Evolutionary conservation across 345 rosid species (phyloP).

Genomic region (Streptanthus diversifolius): DNA sequence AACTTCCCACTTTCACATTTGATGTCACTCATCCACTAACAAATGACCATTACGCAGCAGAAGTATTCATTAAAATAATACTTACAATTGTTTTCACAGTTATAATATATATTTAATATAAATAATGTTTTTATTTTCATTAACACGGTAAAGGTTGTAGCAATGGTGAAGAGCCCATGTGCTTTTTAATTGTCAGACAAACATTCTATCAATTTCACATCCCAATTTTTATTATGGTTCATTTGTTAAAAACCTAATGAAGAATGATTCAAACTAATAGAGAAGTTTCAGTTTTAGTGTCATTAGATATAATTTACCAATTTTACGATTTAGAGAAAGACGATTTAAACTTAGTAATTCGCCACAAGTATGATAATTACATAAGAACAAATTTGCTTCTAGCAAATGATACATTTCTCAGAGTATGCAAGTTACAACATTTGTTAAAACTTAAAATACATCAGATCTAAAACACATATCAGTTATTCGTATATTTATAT

Average conservation of each 20-base stretch:
- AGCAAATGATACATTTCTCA: no score
- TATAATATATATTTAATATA: background rate
- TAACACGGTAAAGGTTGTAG: background rate
- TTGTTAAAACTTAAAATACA: no score
- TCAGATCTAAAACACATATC: no score
- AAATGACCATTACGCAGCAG: slow-evolving; percentile 6
- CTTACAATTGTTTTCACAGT: background rate
- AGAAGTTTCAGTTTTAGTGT: background rate
- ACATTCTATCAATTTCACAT: background rate
- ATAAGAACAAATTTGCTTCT: no score
- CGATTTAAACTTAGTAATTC: background rate
- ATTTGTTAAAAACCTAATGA: background rate
- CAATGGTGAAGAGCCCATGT: background rate
- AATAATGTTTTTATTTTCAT: background rate
- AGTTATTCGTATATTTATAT: background rate
- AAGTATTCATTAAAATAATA: background rate
- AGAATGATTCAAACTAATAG: background rate
- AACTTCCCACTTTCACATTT: slow-evolving; percentile 25
- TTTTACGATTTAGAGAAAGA: background rate
- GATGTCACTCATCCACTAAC: slow-evolving; percentile 23
- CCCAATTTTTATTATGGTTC: background rate
- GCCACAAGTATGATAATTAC: background rate
- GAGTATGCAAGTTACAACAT: no score
- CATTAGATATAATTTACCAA: background rate
- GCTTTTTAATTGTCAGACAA: background rate